phyloP scores from a whole-genome alignment of 1,284 basidiomycete species.

The Rhodotorula sp. region DNA sequence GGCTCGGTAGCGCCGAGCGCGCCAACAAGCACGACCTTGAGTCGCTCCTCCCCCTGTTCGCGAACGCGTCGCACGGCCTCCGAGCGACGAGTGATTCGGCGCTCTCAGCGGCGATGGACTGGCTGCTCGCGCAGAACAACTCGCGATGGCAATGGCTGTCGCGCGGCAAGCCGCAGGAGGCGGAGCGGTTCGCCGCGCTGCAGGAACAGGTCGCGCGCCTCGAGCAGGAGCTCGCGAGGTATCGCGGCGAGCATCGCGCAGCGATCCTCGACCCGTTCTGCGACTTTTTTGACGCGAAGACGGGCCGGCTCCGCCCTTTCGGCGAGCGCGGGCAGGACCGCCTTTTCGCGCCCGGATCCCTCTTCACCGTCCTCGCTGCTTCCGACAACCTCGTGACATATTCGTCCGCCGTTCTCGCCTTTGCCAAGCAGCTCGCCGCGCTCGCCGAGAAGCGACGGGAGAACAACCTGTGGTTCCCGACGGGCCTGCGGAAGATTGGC shows the following conservation, averaged over 20 bases:
- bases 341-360: constrained; percentile 52
- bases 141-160: constrained; percentile 41
- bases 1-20: constrained; percentile 20
- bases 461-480: constrained; percentile 60
- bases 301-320: constrained; percentile 46
- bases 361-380: constrained; percentile 59
- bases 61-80: constrained; percentile 13
- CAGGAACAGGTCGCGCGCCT: constrained; percentile 48
- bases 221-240: constrained; percentile 55
- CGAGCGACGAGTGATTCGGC: constrained; percentile 22
- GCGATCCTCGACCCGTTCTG: constrained; percentile 59
- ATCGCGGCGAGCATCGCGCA: constrained; percentile 55
- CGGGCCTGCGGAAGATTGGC: constrained; percentile 56
- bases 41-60: constrained; percentile 34
- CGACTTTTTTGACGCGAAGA: constrained; percentile 49
- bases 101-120: constrained; percentile 29
- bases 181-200: constrained; percentile 43
- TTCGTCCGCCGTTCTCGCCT: constrained; percentile 55
- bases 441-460: constrained; percentile 54
- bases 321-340: not conserved
- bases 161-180: constrained; percentile 48
- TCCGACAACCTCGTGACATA: constrained; percentile 56
- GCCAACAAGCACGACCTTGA: constrained; percentile 32
- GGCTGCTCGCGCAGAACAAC: constrained; percentile 26
- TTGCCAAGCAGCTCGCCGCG: constrained; percentile 56